A percentile compares a stretch with the other conserved stretches of the same genome.
These are phyloP conservation scores for Sideroxylon spinosum DNA, from an alignment of 179 eudicot genomes.

Conservation along the genomic window DNA sequence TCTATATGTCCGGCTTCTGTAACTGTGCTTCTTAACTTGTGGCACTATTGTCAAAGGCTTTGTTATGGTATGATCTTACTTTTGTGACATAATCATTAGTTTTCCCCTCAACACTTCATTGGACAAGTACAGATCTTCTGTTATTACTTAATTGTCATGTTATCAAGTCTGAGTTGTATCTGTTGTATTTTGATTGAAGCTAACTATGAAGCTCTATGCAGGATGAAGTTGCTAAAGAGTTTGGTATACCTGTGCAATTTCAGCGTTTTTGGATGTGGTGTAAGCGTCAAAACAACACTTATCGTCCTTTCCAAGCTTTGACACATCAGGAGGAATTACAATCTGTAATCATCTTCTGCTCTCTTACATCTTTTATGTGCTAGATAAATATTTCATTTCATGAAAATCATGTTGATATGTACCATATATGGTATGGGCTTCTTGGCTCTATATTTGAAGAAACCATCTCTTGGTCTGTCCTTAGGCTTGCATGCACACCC, in stretches of 20 bases:
- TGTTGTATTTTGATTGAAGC: neutral
- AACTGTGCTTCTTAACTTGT: too few relatives aligned
- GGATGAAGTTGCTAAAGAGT: conserved; percentile 86
- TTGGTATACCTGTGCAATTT: conserved; percentile 71
- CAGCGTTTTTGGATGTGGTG: conserved; percentile 86
- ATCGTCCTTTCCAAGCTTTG: conserved; percentile 76
- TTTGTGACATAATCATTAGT: neutral
- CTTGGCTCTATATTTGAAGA: too few relatives aligned
- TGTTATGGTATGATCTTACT: too few relatives aligned
- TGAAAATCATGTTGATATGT: too few relatives aligned
- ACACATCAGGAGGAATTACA: conserved; percentile 57
- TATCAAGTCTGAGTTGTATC: neutral
- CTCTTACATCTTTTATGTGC: neutral
- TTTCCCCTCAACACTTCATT: neutral
- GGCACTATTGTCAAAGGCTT: neutral
- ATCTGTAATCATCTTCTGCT: conserved; percentile 33
- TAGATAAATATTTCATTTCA: too few relatives aligned
- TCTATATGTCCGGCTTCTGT: too few relatives aligned
- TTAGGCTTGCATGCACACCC: too few relatives aligned
- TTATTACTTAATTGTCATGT: neutral
- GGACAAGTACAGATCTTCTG: neutral
- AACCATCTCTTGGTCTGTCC: too few relatives aligned
- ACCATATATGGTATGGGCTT: too few relatives aligned
- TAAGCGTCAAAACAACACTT: conserved; percentile 73
- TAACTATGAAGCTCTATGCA: conserved; percentile 21